Evolutionary conservation across 345 rosid species (phyloP), one percentile per base, ranked within the genome.

Genomic region (Eucalyptus caleyi): DNA sequence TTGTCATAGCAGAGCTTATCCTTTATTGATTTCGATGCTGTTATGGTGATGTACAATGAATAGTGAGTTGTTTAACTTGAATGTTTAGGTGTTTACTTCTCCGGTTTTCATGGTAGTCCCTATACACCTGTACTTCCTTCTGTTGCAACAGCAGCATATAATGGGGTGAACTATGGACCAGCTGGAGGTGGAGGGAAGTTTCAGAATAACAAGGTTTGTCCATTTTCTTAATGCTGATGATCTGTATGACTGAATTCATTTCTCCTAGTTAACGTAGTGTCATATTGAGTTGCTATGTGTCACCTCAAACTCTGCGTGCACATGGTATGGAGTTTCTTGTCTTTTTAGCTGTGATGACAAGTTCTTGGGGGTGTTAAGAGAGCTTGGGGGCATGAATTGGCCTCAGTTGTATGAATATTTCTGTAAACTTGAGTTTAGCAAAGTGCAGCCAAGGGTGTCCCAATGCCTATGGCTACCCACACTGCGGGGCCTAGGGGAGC

Each of bases 151-250:
- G 97, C 92, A 88, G 93, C 95, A 80, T 93, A 95, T 93, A 96
- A 93, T 93, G 89, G 95, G 40, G 92, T 92, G 89, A 92, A 94
- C 93, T 96, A 97, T 90, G 95, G 97, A 92, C 94, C 94, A 89
- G 93, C 95, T 83, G 98, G 97, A 51, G 90, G 90, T 88, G 99
- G 96, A 89, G 97, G 92, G 89, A 98, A 94, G 94, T 95, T 91
- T 92, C 99, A 94, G 90, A 95, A 95, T 93, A 95, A 91, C 93
- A 95, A 96, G 99, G 99, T 98, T 92, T 89, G 54, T 90, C 81
- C 89, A 82, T 72, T 92, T 90, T 88, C 50, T 56, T 62, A 56
- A 50, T 91, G 56, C 44, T 37, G 30, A 51, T 44, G 72, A 37
- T 77, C 83, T 77, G 37, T 11, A 40, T 77, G 83, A 77, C 27